phyloP scores from a whole-genome alignment of 495 filamentous ascomycete species.

The Penicillium egyptiacum region DNA sequence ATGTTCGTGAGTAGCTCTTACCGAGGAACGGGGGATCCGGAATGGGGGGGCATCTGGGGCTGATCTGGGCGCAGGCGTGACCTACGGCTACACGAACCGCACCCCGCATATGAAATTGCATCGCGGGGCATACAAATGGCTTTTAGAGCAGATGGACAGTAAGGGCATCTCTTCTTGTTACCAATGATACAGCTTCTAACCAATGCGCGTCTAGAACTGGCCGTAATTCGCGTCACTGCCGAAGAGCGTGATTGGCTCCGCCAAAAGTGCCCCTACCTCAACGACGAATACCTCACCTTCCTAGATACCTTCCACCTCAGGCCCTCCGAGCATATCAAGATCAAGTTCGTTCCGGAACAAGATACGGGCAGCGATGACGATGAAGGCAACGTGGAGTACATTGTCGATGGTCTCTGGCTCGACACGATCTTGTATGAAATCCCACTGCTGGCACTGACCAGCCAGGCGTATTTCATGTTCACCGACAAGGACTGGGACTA shows the following conservation, averaged over 20 bases:
- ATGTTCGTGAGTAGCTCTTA: conserved; percentile 58
- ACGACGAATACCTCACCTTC: conserved; percentile 71
- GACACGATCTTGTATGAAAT: conserved; percentile 99
- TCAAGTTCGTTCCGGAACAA: conserved; percentile 64
- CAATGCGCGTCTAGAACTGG: conserved; percentile 57
- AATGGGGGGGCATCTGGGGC: conserved; percentile 6
- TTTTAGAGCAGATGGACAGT: conserved; percentile 79
- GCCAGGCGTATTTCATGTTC: conserved; percentile 96
- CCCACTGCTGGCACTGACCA: conserved; percentile 84
- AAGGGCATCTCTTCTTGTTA: conserved; percentile 20
- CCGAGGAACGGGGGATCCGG: not conserved
- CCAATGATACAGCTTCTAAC: conserved; percentile 1
- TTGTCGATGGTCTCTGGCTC: conserved; percentile 79
- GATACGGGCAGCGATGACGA: conserved; percentile 68
- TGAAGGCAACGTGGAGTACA: conserved; percentile 69
- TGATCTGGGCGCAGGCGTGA: conserved; percentile 57
- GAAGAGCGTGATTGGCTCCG: conserved; percentile 81
- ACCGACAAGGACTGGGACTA: conserved; percentile 88
- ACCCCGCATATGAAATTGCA: conserved; percentile 91
- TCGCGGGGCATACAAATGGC: conserved; percentile 79
- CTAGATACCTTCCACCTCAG: conserved; percentile 76
- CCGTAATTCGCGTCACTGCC: conserved; percentile 68
- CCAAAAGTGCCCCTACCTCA: conserved; percentile 78
- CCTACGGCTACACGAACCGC: conserved; percentile 91
- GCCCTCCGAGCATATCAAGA: conserved; percentile 73